Evolutionary conservation across 371 early-diverging fungal species (phyloP).

Genomic region (Smittium mucronatum): DNA sequence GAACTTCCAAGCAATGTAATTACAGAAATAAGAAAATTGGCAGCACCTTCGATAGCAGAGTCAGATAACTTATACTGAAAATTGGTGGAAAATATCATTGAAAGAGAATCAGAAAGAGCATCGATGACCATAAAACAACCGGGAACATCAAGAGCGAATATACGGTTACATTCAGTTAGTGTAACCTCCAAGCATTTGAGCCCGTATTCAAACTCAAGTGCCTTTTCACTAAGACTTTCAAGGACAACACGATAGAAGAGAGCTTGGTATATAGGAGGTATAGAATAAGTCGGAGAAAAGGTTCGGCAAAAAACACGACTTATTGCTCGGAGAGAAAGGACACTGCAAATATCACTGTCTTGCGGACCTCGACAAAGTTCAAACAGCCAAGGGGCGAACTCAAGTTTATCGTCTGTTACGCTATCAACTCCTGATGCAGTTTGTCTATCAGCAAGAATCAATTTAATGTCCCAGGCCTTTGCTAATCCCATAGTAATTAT

Average conservation of each 20-base stretch:
- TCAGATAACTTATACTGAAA: neutral
- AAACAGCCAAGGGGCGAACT: slow-evolving; percentile 5
- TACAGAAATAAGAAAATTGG: neutral
- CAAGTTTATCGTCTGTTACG: neutral
- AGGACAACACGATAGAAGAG: neutral
- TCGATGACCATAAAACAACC: slow-evolving; percentile 4
- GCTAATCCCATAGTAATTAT: neutral
- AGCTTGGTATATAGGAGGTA: slow-evolving; percentile 2
- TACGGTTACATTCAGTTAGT: neutral
- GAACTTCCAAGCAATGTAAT: neutral
- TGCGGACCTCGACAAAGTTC: neutral
- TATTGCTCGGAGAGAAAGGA: neutral
- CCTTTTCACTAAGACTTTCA: neutral
- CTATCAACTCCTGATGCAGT: neutral
- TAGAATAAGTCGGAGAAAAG: neutral
- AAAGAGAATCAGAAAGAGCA: neutral
- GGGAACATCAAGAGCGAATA: slow-evolving; percentile 2
- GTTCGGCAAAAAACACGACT: neutral
- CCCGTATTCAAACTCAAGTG: neutral
- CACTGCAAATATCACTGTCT: neutral
- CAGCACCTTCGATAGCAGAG: neutral
- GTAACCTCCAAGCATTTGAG: neutral
- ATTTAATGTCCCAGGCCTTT: neutral
- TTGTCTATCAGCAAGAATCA: neutral
- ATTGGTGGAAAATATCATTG: neutral